Evolutionary conservation across 192 early-diverging fungal species (phyloP).

Genomic region (Radiomyces spectabilis): DNA sequence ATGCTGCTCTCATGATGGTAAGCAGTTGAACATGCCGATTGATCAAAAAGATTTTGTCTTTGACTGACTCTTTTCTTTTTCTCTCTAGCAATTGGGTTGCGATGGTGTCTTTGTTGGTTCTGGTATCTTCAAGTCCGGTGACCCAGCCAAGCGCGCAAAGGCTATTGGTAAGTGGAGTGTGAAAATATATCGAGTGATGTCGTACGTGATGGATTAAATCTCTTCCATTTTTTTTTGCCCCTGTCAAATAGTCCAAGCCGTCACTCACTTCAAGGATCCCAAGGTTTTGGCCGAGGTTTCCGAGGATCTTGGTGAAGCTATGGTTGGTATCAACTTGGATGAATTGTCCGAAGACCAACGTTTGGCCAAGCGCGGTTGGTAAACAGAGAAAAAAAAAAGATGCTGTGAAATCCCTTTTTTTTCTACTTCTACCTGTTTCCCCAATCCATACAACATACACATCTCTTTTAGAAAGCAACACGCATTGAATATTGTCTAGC

Average conservation of each 20-base stretch:
- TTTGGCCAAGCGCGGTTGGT: constrained; percentile 18
- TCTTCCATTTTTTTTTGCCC: constrained; percentile 9
- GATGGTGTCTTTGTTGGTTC: constrained; percentile 98
- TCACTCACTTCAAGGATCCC: constrained; percentile 90
- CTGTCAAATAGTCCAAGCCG: constrained; percentile 67
- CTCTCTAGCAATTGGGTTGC: constrained; percentile 75
- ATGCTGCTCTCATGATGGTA: constrained; percentile 97
- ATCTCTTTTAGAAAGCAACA: too few relatives aligned
- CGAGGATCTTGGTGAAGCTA: constrained; percentile 90
- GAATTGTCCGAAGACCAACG: constrained; percentile 36
- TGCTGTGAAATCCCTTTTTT: too few relatives aligned
- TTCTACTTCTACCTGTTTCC: too few relatives aligned
- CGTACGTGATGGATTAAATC: not conserved
- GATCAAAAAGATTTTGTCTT: too few relatives aligned
- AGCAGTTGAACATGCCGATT: not conserved
- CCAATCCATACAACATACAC: too few relatives aligned
- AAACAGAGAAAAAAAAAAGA: too few relatives aligned
- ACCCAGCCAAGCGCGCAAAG: constrained; percentile 89
- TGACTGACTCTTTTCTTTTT: not conserved
- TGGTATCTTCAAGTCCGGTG: constrained; percentile 93
- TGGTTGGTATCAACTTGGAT: constrained; percentile 93
- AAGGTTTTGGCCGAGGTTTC: constrained; percentile 83
- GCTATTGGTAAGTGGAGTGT: constrained; percentile 53
- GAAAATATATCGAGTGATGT: not conserved
- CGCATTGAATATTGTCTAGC: too few relatives aligned